phyloP scores from a whole-genome alignment of 768 basidiomycete genomes.

The Tulasnella sp. region DNA sequence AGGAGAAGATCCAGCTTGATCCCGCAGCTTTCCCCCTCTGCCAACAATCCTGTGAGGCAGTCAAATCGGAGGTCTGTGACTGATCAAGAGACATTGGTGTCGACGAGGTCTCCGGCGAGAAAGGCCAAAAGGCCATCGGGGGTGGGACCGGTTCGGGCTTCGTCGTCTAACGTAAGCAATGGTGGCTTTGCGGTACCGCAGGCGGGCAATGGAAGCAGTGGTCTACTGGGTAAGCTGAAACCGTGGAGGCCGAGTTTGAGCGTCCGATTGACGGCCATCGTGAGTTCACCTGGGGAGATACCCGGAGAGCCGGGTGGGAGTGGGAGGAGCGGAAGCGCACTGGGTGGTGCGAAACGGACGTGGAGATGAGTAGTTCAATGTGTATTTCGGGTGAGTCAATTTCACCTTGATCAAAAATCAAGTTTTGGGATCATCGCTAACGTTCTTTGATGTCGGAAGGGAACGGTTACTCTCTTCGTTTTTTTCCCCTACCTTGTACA shows the following conservation, averaged over 20 bases:
- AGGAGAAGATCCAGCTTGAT: conserved; percentile 73
- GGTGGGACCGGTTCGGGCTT: not conserved
- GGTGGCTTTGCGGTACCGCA: not conserved
- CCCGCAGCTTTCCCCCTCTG: conserved; percentile 32
- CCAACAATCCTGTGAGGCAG: not conserved
- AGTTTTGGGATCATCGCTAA: too few species aligned
- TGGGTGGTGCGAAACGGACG: not conserved
- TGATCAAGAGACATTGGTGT: not conserved
- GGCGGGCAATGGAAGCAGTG: too few species aligned
- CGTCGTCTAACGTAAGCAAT: not conserved
- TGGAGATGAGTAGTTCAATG: conserved; percentile 12
- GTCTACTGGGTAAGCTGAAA: too few species aligned
- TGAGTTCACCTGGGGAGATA: not conserved
- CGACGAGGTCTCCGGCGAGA: conserved; percentile 4
- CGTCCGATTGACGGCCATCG: conserved; percentile 3
- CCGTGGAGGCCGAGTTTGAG: conserved; percentile 5
- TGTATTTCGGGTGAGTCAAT: too few species aligned
- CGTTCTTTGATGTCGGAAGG: too few species aligned
- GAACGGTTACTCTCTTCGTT: too few species aligned
- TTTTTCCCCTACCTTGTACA: too few species aligned
- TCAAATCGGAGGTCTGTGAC: not conserved
- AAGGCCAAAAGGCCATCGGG: conserved; percentile 5
- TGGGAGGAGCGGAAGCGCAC: too few species aligned
- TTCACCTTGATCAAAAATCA: too few species aligned
- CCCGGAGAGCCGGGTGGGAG: not conserved